phyloP scores from a whole-genome alignment of 73 alveolate species.

The Paramecium sexaurelia region DNA sequence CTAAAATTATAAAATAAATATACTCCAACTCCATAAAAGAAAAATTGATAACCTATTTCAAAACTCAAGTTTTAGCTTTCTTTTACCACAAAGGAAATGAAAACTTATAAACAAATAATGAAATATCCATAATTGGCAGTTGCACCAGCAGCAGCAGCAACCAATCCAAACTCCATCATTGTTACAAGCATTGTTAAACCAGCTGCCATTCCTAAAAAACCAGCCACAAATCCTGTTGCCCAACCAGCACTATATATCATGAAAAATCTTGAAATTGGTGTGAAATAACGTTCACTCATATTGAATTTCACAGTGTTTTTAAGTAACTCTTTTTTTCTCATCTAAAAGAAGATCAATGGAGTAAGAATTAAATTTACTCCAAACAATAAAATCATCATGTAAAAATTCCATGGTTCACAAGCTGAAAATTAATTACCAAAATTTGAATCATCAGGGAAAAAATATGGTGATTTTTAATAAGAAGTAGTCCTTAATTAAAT shows the following conservation, averaged over 20 bases:
- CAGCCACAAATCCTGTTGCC: slow-evolving; percentile 30
- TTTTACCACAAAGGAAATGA: neutral
- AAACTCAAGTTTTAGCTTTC: neutral
- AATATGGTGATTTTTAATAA: neutral
- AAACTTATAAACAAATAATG: neutral
- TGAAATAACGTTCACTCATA: neutral
- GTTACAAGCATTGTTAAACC: slow-evolving; percentile 36
- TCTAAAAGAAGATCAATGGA: neutral
- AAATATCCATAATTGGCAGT: slow-evolving; percentile 21
- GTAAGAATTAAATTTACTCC: neutral
- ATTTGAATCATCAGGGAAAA: neutral
- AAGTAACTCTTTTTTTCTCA: neutral
- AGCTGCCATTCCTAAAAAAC: slow-evolving; percentile 43
- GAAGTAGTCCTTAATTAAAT: slow-evolving; percentile 6
- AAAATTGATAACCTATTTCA: neutral
- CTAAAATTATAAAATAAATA: neutral
- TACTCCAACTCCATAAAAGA: slow-evolving; percentile 30
- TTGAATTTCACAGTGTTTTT: neutral
- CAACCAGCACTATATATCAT: neutral
- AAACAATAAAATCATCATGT: neutral
- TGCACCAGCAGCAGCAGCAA: slow-evolving; percentile 50
- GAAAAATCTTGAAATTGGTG: neutral
- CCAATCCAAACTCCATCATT: neutral
- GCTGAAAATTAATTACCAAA: neutral
- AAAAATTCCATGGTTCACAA: slow-evolving; percentile 21